Evolutionary conservation across 2,329 filamentous ascomycete species (phyloP).

Genomic region (Ceratocystiopsis minuta): DNA sequence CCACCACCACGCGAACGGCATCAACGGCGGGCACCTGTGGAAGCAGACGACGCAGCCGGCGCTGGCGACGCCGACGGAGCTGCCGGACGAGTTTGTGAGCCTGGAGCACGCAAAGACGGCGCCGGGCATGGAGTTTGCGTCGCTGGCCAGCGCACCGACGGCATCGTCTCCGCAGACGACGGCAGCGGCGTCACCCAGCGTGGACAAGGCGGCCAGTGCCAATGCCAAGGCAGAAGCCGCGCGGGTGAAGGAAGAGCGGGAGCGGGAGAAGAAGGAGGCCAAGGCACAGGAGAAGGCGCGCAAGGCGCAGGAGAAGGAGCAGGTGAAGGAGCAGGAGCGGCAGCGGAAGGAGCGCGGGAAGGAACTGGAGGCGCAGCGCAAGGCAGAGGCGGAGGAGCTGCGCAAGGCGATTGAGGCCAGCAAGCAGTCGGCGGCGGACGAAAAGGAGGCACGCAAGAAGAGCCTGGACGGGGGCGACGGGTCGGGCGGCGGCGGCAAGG

Average conservation of each 20-base stretch:
- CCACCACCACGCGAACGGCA: conserved; percentile 26
- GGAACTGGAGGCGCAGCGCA: conserved; percentile 19
- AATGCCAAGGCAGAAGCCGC: conserved; percentile 9
- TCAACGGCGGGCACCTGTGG: conserved; percentile 18
- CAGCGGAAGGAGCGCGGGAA: conserved; percentile 20
- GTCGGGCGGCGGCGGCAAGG: conserved; percentile 12
- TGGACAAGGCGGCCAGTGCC: conserved; percentile 5
- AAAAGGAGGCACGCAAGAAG: conserved; percentile 28
- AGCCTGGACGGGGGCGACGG: conserved; percentile 16
- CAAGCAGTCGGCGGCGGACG: conserved; percentile 41
- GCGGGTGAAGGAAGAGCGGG: conserved; percentile 38
- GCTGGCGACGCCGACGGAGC: conserved; percentile 20
- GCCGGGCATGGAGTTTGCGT: conserved; percentile 21
- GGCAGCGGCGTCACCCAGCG: conserved; percentile 8
- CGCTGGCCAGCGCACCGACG: conserved; percentile 10
- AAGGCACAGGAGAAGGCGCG: conserved; percentile 33
- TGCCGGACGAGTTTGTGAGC: conserved; percentile 34
- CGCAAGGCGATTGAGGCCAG: conserved; percentile 47
- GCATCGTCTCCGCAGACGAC: conserved; percentile 11
- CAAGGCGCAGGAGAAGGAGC: conserved; percentile 27
- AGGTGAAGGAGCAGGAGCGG: conserved; percentile 26
- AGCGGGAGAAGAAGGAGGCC: conserved; percentile 51
- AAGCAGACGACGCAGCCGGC: conserved; percentile 32
- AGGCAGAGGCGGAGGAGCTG: conserved; percentile 43
- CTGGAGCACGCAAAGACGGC: conserved; percentile 52